Conservation (phyloP, 1,284 basidiomycete species). For the Mycena sp. region DNA sequence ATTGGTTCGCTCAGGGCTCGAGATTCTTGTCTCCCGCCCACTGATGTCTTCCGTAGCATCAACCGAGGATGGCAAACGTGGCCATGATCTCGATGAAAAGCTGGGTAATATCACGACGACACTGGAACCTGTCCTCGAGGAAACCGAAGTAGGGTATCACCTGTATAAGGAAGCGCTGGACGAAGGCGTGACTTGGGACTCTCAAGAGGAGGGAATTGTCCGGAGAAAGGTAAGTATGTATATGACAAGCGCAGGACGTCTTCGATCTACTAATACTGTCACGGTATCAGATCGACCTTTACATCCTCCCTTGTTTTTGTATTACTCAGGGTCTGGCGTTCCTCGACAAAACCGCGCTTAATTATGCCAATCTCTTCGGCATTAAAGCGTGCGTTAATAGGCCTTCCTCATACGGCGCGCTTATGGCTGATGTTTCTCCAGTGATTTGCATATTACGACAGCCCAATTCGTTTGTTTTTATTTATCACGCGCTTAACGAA, state of each 20-base stretch:
- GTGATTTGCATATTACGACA: constrained; percentile 28
- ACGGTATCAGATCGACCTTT: constrained; percentile 23
- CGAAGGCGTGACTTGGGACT: constrained; percentile 10
- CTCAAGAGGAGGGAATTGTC: constrained; percentile 19
- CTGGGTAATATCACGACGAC: no score
- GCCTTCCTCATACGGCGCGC: not conserved
- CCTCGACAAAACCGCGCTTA: constrained; percentile 33
- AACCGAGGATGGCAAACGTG: no score
- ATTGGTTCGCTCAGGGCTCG: no score
- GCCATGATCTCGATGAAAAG: no score
- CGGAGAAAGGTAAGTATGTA: constrained; percentile 14
- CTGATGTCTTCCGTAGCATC: no score
- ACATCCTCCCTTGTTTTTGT: constrained; percentile 29
- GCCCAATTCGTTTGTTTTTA: constrained; percentile 27
- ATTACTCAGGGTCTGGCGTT: constrained; percentile 29
- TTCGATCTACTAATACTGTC: not conserved
- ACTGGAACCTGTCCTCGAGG: constrained; percentile 23
- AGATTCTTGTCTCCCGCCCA: no score
- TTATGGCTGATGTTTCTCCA: not conserved
- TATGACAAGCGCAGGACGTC: no score
- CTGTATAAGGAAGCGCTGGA: constrained; percentile 17
- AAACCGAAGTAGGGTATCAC: constrained; percentile 29
- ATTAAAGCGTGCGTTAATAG: constrained; percentile 27
- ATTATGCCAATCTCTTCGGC: constrained; percentile 35
- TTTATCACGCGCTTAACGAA: not conserved